These are phyloP conservation scores for Suhomyces sp. DNA, from an alignment of 805 yeast species.

Conservation along the genomic window DNA sequence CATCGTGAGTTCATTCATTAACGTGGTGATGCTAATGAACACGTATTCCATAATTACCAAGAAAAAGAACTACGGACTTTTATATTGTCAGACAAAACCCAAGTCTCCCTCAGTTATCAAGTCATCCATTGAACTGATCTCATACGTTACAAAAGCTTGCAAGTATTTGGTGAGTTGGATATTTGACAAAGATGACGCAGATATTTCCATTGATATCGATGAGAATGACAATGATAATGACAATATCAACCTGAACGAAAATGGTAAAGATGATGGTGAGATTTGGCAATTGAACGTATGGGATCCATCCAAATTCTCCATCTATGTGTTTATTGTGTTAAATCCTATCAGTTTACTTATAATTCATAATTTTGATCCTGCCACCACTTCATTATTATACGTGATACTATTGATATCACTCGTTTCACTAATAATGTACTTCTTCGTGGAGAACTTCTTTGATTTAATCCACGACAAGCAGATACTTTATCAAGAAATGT, in stretches of 20 bases:
- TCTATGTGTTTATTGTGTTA: conserved; percentile 50
- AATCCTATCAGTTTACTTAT: conserved; percentile 57
- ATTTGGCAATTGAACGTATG: conserved; percentile 63
- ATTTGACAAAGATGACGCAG: conserved; percentile 10
- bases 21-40: conserved; percentile 8
- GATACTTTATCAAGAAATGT: conserved; percentile 56
- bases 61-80: conserved; percentile 30
- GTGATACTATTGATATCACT: conserved; percentile 20
- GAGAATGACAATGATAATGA: conserved; percentile 13
- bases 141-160: conserved; percentile 6
- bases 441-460: conserved; percentile 46
- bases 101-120: conserved; percentile 22
- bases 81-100: conserved; percentile 28
- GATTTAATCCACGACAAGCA: conserved; percentile 57
- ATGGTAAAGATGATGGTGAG: conserved; percentile 22
- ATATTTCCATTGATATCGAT: conserved; percentile 12
- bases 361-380: conserved; percentile 26
- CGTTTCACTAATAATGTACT: conserved; percentile 24
- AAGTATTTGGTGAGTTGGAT: conserved; percentile 4
- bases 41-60: conserved; percentile 16
- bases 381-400: conserved; percentile 8
- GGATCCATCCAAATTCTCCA: conserved; percentile 62
- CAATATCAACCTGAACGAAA: no score
- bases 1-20: conserved; percentile 7
- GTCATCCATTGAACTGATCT: conserved; percentile 9